A percentile compares a stretch with the other conserved stretches of the same genome.
Conservation (phyloP, 2,329 filamentous ascomycete species). For the Hirsutella rhossiliensis region DNA sequence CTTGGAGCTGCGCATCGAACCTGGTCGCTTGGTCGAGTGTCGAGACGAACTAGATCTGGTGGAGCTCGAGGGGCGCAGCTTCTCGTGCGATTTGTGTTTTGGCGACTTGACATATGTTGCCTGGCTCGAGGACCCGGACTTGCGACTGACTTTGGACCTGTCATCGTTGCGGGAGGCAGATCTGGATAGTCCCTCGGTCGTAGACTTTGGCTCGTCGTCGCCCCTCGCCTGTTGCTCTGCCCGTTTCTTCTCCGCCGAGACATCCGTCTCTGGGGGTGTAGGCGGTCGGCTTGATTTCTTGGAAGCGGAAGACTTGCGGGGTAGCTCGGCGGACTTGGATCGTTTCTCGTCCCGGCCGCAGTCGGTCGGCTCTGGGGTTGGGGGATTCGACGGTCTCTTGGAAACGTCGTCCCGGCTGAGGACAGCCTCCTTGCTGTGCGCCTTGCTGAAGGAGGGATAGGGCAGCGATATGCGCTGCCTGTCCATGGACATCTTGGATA, state of each 20-base stretch:
- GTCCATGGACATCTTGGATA: conserved; percentile 23
- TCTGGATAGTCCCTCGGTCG: conserved; percentile 29
- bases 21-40: conserved; percentile 22
- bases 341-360: conserved; percentile 32
- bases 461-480: conserved; percentile 44
- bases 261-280: conserved; percentile 51
- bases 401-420: conserved; percentile 45
- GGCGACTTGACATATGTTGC: conserved; percentile 37
- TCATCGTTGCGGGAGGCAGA: conserved; percentile 35
- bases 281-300: conserved; percentile 40
- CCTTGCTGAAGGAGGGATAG: conserved; percentile 80
- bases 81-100: conserved; percentile 21
- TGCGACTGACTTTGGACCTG: conserved; percentile 37
- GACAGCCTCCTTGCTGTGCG: conserved; percentile 80
- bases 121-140: conserved; percentile 46
- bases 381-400: conserved; percentile 25
- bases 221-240: conserved; percentile 21
- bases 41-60: conserved; percentile 21
- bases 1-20: conserved; percentile 20
- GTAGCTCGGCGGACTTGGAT: conserved; percentile 34
- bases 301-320: conserved; percentile 22
- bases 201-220: conserved; percentile 25
- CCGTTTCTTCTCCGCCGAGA: conserved; percentile 32
- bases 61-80: conserved; percentile 22
- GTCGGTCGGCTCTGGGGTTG: conserved; percentile 64